phyloP scores from a whole-genome alignment of 2,329 filamentous ascomycete genomes.

The Apiospora rasikravindrae region DNA sequence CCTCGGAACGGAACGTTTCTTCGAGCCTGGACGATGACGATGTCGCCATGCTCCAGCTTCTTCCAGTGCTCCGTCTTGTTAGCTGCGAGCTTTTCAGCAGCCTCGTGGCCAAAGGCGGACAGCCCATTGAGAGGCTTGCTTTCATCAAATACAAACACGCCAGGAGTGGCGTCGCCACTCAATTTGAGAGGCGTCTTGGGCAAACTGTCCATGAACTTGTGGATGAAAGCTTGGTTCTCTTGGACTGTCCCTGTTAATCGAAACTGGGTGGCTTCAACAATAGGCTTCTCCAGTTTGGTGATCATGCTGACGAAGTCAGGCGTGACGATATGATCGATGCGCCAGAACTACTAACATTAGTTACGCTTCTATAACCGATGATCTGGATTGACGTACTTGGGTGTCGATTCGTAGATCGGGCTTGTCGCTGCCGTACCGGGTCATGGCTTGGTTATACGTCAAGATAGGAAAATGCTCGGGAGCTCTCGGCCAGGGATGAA shows the following conservation, averaged over 20 bases:
- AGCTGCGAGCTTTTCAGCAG: conserved; percentile 32
- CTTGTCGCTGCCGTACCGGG: conserved; percentile 85
- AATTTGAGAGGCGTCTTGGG: conserved; percentile 62
- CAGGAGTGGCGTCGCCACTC: conserved; percentile 79
- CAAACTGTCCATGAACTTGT: conserved; percentile 71
- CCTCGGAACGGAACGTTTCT: conserved; percentile 68
- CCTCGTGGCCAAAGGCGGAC: conserved; percentile 48
- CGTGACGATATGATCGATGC: conserved; percentile 67
- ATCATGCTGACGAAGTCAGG: conserved; percentile 76
- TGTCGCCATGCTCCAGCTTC: conserved; percentile 69
- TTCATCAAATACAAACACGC: conserved; percentile 76
- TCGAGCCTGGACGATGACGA: conserved; percentile 83
- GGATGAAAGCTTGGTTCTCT: conserved; percentile 48
- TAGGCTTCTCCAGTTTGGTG: conserved; percentile 68
- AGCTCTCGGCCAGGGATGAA: neutral
- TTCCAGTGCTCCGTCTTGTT: conserved; percentile 26
- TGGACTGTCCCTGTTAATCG: conserved; percentile 44
- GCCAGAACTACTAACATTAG: conserved; percentile 58
- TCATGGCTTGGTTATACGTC: conserved; percentile 80
- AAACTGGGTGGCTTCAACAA: conserved; percentile 78
- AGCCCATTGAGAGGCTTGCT: conserved; percentile 78
- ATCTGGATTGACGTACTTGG: conserved; percentile 51
- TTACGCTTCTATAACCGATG: neutral
- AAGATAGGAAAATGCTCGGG: neutral
- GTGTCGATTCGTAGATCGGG: conserved; percentile 82